Base-by-base conservation (phyloP, 352 stramenopile species). In the Phytophthora chlamydospora region DNA sequence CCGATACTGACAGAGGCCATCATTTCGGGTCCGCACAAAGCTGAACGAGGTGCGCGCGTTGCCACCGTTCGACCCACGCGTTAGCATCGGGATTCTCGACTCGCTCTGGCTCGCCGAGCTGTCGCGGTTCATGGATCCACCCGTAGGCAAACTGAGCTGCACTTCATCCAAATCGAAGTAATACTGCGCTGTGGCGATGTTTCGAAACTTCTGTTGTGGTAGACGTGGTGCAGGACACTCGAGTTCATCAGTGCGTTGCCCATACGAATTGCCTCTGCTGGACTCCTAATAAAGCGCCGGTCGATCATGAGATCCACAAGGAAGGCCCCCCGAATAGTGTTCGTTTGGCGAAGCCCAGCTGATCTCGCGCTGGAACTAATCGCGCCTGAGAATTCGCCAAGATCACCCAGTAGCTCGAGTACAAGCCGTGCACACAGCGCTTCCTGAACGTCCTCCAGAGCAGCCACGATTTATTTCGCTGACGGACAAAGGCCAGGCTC, bases 221-320 rank as follows among this genome's bases (percentile, higher is more conserved):
- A 82, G 1, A 66, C 40, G 64, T 89, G 79, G 45, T 89, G 79
- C 38, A 87, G 62, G 8, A 83, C 49, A 1, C 66, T 68, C 10
- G 79, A 78, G 52, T 89, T 75, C 79, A 89, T 87, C 53, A 89
- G 52, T n/a, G 75, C 71, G 33, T 88, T 89, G 13, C 77, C 80
- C 31, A 89, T 57, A 4, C 77, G 77, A 32, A 83, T 50, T 0
- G 60, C 77, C 45, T 89, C 77, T 6, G 66, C 68, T 11, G 57
- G 51, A 5, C 48, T 73, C 19, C 65, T 43, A 5, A 87, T 76
- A 43, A 78, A 85, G 34, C 73, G 44, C 9, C 54, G 60, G 31
- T 74, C 66, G 24, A 70, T 70, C 60, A 74, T 66, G 48, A 49
- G 49, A 19, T 74, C 66, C 8, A 67, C 45, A 13, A 70, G 55